phyloP scores from a whole-genome alignment of 2,329 filamentous ascomycete genomes.

The Eurotiales sp. region DNA sequence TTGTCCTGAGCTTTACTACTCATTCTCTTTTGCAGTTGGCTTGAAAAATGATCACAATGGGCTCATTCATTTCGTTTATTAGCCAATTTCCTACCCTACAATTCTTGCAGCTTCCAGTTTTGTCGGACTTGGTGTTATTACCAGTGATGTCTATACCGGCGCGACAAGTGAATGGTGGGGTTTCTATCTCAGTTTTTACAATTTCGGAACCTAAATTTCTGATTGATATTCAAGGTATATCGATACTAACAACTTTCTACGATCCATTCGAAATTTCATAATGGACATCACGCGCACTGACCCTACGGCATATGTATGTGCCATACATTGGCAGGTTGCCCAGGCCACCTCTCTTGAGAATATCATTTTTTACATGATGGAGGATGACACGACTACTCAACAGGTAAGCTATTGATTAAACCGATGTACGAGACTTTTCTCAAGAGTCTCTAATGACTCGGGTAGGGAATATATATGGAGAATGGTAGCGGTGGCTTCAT shows the following conservation, averaged over 20 bases:
- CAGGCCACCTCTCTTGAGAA: conserved; percentile 70
- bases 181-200: neutral
- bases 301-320: conserved; percentile 36
- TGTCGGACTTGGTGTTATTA: conserved; percentile 54
- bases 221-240: conserved; percentile 8
- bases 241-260: conserved; percentile 22
- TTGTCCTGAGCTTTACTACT: neutral
- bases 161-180: conserved; percentile 35
- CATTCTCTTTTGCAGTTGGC: too few relatives aligned
- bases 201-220: neutral
- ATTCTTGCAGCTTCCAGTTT: conserved; percentile 54
- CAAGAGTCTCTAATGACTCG: neutral
- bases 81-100: conserved; percentile 51
- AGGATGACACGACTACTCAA: conserved; percentile 21
- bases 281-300: conserved; percentile 29
- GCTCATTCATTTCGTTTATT: too few relatives aligned
- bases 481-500: conserved; percentile 55
- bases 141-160: conserved; percentile 48
- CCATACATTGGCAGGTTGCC: conserved; percentile 71
- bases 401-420: neutral
- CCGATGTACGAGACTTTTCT: too few relatives aligned
- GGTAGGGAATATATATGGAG: conserved; percentile 25
- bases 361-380: conserved; percentile 66
- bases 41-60: too few relatives aligned
- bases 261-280: conserved; percentile 21